Conservation (phyloP, 1,284 basidiomycete genomes). For the Ganoderma sinense region DNA sequence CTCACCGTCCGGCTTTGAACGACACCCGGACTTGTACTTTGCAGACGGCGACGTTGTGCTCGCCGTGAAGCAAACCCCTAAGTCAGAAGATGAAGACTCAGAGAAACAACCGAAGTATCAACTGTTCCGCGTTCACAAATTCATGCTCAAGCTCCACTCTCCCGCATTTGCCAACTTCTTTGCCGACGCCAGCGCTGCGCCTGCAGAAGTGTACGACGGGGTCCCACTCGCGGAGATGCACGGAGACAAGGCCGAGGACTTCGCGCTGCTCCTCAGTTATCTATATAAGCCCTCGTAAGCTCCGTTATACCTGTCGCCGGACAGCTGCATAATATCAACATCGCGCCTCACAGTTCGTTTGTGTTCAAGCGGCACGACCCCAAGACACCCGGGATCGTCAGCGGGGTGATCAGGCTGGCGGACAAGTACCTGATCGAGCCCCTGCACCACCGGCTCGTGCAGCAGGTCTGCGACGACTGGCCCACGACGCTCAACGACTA, state of each 20-base stretch:
- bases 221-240: not conserved
- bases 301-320: not conserved
- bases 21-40: not conserved
- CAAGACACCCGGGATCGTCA: not conserved
- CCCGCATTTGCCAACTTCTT: not conserved
- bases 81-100: not conserved
- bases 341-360: not conserved
- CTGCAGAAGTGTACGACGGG: not conserved
- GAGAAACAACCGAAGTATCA: not conserved
- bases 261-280: not conserved
- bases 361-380: not conserved
- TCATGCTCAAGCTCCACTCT: not conserved
- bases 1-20: not conserved
- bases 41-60: not conserved
- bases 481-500: not conserved
- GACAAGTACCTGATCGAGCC: not conserved
- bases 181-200: not conserved
- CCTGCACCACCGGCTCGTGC: not conserved
- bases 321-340: not conserved
- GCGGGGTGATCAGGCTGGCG: not conserved
- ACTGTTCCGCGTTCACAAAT: not conserved
- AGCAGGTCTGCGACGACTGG: not conserved
- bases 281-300: not conserved
- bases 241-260: not conserved
- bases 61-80: not conserved